Conservation (phyloP, 306 rosid species). For the Prunus mume region DNA sequence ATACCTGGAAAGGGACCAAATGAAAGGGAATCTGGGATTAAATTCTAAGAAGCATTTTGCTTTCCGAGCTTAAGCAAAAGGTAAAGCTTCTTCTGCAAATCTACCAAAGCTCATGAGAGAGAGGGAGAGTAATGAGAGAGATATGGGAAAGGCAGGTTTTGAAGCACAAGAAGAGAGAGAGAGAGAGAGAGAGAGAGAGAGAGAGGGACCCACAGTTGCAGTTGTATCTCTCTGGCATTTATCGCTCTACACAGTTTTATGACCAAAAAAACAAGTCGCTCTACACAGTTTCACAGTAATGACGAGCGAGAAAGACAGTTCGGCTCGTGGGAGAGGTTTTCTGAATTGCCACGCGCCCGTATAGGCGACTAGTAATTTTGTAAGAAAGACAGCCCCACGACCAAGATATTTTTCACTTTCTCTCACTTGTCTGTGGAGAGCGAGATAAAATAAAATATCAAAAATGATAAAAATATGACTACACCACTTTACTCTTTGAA, state of each 20-base stretch:
- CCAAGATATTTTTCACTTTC: neutral
- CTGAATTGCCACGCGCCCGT: neutral
- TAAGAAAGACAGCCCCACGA: neutral
- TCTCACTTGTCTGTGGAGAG: too few relatives aligned
- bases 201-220: neutral
- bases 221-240: neutral
- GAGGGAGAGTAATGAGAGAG: neutral
- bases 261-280: too few relatives aligned
- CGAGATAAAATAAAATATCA: too few relatives aligned
- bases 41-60: constrained; percentile 40
- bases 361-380: neutral
- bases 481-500: too few relatives aligned
- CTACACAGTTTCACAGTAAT: neutral
- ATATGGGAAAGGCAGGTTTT: neutral
- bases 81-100: constrained; percentile 30
- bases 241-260: neutral
- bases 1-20: constrained; percentile 57
- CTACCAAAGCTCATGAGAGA: constrained; percentile 16
- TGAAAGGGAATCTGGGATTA: constrained; percentile 54
- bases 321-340: neutral
- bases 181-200: constrained; percentile 2
- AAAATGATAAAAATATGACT: too few relatives aligned
- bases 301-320: neutral
- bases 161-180: neutral
- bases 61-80: constrained; percentile 47